phyloP scores from a whole-genome alignment of 2,329 filamentous ascomycete species.

The Grosmannia huntii region DNA sequence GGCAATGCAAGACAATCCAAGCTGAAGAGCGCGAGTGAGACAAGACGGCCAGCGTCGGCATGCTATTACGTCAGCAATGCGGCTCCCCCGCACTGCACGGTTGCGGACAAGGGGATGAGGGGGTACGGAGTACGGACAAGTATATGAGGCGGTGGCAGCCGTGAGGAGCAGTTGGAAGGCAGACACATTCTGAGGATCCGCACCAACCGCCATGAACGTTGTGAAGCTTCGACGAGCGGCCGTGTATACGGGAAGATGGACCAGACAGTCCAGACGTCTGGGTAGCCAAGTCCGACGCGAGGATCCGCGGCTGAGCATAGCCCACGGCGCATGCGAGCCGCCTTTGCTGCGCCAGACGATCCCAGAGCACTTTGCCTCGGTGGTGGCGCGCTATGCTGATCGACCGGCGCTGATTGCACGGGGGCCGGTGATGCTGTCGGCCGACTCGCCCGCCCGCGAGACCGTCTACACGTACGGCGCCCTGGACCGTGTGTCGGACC shows the following conservation, averaged over 20 bases:
- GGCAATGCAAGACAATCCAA: too few species aligned
- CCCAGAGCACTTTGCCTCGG: constrained; percentile 55
- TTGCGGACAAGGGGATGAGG: not conserved
- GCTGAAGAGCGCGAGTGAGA: too few species aligned
- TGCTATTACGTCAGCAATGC: not conserved
- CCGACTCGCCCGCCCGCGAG: constrained; percentile 27
- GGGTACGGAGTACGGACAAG: not conserved
- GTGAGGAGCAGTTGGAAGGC: not conserved
- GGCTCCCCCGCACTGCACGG: not conserved
- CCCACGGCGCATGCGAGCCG: constrained; percentile 33
- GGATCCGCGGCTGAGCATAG: not conserved
- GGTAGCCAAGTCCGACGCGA: too few species aligned
- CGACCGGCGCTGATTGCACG: constrained; percentile 43
- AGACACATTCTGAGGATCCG: too few species aligned
- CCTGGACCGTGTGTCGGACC: constrained; percentile 66
- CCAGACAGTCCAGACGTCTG: too few species aligned
- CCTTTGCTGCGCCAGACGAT: constrained; percentile 55
- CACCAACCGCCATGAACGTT: too few species aligned
- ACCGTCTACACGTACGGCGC: constrained; percentile 58
- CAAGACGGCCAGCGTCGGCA: too few species aligned
- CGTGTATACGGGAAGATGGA: too few species aligned
- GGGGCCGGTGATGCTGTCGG: constrained; percentile 20
- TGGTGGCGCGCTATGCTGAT: constrained; percentile 54
- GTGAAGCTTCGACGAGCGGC: too few species aligned
- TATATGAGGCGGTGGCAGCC: not conserved